Conservation (phyloP, 306 rosid species). For the Dicorynia guianensis region DNA sequence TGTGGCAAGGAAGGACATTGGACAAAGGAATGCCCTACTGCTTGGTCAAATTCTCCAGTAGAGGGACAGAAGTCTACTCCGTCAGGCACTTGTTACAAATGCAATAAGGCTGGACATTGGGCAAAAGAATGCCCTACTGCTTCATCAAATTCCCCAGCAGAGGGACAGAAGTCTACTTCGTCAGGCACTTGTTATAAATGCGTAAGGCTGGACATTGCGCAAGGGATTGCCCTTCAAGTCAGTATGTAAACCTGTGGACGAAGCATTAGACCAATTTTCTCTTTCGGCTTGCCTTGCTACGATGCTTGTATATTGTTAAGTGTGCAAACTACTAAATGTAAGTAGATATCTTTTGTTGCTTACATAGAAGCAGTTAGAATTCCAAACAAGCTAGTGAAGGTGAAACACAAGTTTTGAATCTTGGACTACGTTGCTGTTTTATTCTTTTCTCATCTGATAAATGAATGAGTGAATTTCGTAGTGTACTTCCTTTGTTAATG, state of each 20-base stretch:
- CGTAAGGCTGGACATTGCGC: constrained; percentile 64
- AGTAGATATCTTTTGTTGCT: neutral
- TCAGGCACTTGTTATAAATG: constrained; percentile 56
- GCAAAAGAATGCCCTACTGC: constrained; percentile 55
- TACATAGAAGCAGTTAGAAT: neutral
- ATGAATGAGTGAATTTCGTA: no score
- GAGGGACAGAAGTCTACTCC: constrained; percentile 46
- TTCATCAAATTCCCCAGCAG: constrained; percentile 41
- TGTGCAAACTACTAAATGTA: neutral
- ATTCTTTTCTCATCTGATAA: no score
- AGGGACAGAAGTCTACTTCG: constrained; percentile 43
- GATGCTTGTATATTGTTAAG: neutral
- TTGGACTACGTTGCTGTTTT: no score
- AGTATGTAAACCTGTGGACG: neutral
- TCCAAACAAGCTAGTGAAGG: neutral
- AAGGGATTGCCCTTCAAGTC: constrained; percentile 42
- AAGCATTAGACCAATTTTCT: neutral
- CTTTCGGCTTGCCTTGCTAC: neutral
- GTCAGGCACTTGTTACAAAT: constrained; percentile 41
- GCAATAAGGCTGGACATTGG: constrained; percentile 55
- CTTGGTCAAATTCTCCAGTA: constrained; percentile 41
- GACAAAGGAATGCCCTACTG: constrained; percentile 57
- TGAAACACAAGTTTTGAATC: neutral
- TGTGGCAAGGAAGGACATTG: constrained; percentile 66
- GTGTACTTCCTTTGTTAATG: no score